A percentile compares a stretch with the other conserved stretches of the same genome.
Evolutionary conservation across 495 filamentous ascomycete species (phyloP).

Genomic region (Hyaloscypha bicolor): DNA sequence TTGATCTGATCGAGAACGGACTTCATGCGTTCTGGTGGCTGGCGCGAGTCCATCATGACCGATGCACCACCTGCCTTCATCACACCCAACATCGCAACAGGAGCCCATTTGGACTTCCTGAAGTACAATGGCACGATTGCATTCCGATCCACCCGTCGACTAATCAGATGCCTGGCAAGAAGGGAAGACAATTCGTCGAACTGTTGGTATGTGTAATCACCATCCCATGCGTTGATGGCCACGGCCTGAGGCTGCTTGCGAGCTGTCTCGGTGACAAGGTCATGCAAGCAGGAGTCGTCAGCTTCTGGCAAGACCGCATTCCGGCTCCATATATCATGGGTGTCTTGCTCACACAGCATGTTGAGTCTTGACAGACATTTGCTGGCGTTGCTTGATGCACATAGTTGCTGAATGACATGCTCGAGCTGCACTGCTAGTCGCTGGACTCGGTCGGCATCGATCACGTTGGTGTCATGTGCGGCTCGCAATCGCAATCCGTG

Average conservation of each 20-base stretch:
- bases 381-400: no score
- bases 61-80: constrained; percentile 50
- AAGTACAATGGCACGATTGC: constrained; percentile 30
- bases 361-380: no score
- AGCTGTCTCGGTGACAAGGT: constrained; percentile 48
- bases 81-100: constrained; percentile 48
- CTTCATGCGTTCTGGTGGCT: neutral
- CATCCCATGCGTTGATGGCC: constrained; percentile 38
- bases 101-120: constrained; percentile 48
- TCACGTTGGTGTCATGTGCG: no score
- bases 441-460: no score
- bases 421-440: no score
- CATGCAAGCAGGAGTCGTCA: constrained; percentile 36
- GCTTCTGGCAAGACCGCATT: neutral
- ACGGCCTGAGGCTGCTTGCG: neutral
- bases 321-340: no score
- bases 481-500: no score
- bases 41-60: constrained; percentile 44
- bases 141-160: neutral
- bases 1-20: no score
- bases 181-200: constrained; percentile 8
- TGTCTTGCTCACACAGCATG: no score
- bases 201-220: constrained; percentile 36
- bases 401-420: no score
- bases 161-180: constrained; percentile 11